These are phyloP conservation scores for Carex scoparia DNA, from an alignment of 176 grass and related monocot genomes.

Conservation along the genomic window DNA sequence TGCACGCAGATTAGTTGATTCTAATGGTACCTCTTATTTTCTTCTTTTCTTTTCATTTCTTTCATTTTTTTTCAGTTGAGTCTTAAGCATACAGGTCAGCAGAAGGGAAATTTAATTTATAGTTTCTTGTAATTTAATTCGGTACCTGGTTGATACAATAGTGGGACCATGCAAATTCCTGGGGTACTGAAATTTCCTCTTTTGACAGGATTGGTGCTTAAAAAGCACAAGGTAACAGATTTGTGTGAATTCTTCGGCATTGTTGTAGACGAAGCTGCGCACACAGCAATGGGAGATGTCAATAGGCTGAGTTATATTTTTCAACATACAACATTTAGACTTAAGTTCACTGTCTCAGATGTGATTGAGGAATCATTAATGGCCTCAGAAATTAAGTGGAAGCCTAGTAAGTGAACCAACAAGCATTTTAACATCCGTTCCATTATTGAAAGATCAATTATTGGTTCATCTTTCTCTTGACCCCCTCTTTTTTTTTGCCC, in stretches of 20 bases:
- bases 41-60: background rate
- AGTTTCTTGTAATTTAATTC: conserved; percentile 9
- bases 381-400: conserved; percentile 36
- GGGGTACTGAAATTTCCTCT: conserved; percentile 18
- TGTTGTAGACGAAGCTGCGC: conserved; percentile 11
- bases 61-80: background rate
- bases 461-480: background rate
- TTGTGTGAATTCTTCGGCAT: conserved; percentile 43
- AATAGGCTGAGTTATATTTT: conserved; percentile 39
- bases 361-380: conserved; percentile 36
- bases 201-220: conserved; percentile 36
- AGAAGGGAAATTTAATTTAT: background rate
- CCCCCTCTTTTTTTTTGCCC: background rate
- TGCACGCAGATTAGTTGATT: conserved; percentile 43
- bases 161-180: conserved; percentile 12
- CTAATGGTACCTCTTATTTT: conserved; percentile 36
- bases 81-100: background rate
- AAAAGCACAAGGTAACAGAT: conserved; percentile 6
- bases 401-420: background rate
- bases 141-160: background rate
- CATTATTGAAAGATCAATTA: conserved; percentile 16
- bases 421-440: background rate
- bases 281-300: conserved; percentile 85
- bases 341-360: conserved; percentile 44
- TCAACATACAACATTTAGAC: conserved; percentile 43